Evolutionary conservation across 2,329 filamentous ascomycete species (phyloP).

Genomic region (Fusarium sublunatum): DNA sequence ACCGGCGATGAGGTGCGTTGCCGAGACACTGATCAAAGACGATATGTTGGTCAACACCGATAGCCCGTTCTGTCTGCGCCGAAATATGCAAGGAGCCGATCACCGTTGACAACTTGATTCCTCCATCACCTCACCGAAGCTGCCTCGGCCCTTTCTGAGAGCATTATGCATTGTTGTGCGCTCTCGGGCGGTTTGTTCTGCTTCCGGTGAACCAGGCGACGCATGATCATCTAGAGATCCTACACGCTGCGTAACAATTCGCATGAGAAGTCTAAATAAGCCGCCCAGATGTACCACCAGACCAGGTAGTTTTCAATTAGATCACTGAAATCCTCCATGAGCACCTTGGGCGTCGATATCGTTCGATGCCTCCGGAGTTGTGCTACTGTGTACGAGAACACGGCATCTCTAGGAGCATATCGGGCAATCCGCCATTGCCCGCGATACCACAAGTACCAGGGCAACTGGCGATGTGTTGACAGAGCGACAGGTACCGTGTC

Average conservation of each 20-base stretch:
- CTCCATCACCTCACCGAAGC: neutral
- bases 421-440: constrained; percentile 6
- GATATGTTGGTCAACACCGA: constrained; percentile 12
- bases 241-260: constrained; percentile 22
- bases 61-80: constrained; percentile 9
- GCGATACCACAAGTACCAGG: constrained; percentile 7
- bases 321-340: constrained; percentile 9
- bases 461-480: constrained; percentile 3
- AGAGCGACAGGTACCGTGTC: constrained; percentile 23
- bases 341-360: constrained; percentile 30
- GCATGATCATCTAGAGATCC: constrained; percentile 35
- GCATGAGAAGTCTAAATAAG: neutral
- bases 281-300: neutral
- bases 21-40: constrained; percentile 12
- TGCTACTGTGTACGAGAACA: constrained; percentile 16
- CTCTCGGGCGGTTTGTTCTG: constrained; percentile 1
- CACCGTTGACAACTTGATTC: neutral
- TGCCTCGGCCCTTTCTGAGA: neutral
- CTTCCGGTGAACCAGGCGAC: constrained; percentile 7
- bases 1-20: constrained; percentile 22
- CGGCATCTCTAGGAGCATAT: constrained; percentile 16
- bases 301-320: constrained; percentile 12
- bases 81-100: constrained; percentile 21
- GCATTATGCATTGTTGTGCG: constrained; percentile 7
- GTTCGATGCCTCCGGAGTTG: constrained; percentile 10